Evolutionary conservation across 305 asterid species (phyloP).

Genomic region (Fraxinus platypoda): DNA sequence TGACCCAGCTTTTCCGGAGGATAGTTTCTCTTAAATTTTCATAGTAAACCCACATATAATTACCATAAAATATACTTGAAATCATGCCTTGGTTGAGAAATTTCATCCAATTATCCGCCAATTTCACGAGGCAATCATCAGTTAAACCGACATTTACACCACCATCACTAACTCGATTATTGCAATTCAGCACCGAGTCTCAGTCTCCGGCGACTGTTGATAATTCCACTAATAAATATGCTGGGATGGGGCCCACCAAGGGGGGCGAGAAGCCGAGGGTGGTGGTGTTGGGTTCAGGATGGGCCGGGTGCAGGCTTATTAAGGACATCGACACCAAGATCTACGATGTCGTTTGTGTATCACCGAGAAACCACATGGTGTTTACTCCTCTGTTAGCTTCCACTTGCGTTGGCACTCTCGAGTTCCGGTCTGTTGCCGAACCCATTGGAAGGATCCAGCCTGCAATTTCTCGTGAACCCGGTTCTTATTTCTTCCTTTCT

Average conservation of each 20-base stretch:
- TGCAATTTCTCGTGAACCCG: slow-evolving; percentile 84
- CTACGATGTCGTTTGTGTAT: slow-evolving; percentile 80
- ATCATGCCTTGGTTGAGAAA: slow-evolving; percentile 83
- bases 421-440: slow-evolving; percentile 93
- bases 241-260: slow-evolving; percentile 64
- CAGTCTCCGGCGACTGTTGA: neutral
- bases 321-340: slow-evolving; percentile 67
- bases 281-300: slow-evolving; percentile 88
- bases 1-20: neutral
- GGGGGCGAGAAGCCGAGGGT: slow-evolving; percentile 80
- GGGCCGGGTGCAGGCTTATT: slow-evolving; percentile 93
- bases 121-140: slow-evolving; percentile 30
- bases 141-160: slow-evolving; percentile 28
- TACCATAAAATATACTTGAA: neutral
- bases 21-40: neutral
- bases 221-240: slow-evolving; percentile 13
- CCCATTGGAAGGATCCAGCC: slow-evolving; percentile 92
- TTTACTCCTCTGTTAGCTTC: slow-evolving; percentile 91
- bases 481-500: slow-evolving; percentile 81
- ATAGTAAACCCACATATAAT: neutral
- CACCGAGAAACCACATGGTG: slow-evolving; percentile 96
- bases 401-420: slow-evolving; percentile 95
- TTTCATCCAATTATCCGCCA: slow-evolving; percentile 55
- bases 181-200: slow-evolving; percentile 46
- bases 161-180: slow-evolving; percentile 43